Evolutionary conservation across 192 early-diverging fungal genomes (phyloP), one percentile per base, ranked within the genome.

Genomic region (Spinellus fusiger): DNA sequence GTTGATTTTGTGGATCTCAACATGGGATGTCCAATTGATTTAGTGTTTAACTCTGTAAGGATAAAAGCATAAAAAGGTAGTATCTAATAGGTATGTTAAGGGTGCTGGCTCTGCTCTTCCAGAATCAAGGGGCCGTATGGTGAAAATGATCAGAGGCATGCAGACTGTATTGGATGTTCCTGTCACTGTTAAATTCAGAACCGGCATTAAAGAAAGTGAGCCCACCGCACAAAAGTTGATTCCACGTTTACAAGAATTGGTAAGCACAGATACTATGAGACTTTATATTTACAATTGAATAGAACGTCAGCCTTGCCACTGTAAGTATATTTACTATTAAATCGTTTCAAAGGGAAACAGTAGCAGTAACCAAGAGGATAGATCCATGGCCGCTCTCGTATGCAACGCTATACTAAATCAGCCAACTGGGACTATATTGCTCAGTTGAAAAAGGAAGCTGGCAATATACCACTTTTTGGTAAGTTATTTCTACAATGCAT

Each of bases 1-100:
- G 84, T 96, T 15, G 95, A 98, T 68, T 98, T 98, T 73, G 81
- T 98, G 27, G 96, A 98, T 72, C 66, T 98, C 54, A 98, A 98
- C 74, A 77, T 93, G 83, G 96, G 96, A 0, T 98, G 96, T 71
- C 96, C 96, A 12, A 90, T 96, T 27, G 96, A 98, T 51, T 66
- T 87, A 18, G 84, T 96, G 27, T 91, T 75, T 59, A 86, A 86
- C 49, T 75, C 64, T 55, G 79, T 78, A 69, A 46, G n/a, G 9
- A 46, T 48, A 28, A 29, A 28, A 20, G 15, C 4, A 25, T 4
- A 8, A 23, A 13, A 49, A 16, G 12, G 16, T 32, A 47, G 22
- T 34, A 22, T 22, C 6, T 16, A 27, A 4, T 1, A 27, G 1
- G 33, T 33, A 4, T 38, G 48, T 1, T 20, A 74, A 81, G 68